These are phyloP conservation scores for Hanseniaspora thailandica DNA, from an alignment of 805 yeast genomes.

Conservation along the genomic window DNA sequence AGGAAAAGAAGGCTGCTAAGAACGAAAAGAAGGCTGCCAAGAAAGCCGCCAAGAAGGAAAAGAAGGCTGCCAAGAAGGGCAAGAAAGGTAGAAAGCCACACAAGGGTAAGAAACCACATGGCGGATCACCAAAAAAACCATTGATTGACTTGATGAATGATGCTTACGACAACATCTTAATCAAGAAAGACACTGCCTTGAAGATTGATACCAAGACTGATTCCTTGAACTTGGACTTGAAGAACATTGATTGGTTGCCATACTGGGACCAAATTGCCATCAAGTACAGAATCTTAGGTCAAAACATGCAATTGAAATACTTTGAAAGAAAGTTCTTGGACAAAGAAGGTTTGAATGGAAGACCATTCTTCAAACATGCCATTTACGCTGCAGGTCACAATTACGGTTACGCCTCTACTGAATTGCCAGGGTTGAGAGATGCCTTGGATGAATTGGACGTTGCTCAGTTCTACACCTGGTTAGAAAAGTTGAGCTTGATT, in stretches of 20 bases:
- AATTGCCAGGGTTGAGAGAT: constrained; percentile 42
- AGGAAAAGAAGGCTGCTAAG: background rate
- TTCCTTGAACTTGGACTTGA: constrained; percentile 24
- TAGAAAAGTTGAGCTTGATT: constrained; percentile 18
- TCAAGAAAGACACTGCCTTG: constrained; percentile 21
- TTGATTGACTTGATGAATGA: constrained; percentile 25
- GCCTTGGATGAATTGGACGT: constrained; percentile 39
- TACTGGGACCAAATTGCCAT: constrained; percentile 27
- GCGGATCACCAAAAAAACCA: too few species aligned
- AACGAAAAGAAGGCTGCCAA: background rate
- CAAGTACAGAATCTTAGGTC: constrained; percentile 20
- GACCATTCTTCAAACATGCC: constrained; percentile 46
- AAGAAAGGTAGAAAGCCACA: constrained; percentile 14
- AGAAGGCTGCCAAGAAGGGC: constrained; percentile 13
- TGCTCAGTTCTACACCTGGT: constrained; percentile 28
- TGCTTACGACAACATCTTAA: constrained; percentile 24
- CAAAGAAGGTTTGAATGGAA: constrained; percentile 35
- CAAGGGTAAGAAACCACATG: background rate
- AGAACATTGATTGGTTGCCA: constrained; percentile 24
- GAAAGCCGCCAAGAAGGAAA: constrained; percentile 11
- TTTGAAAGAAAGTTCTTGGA: constrained; percentile 38
- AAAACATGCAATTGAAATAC: constrained; percentile 32
- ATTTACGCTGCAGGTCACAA: constrained; percentile 44
- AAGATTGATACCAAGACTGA: constrained; percentile 23
- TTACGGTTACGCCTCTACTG: constrained; percentile 46